Base-by-base conservation (phyloP, 192 early-diverging fungal genomes). In the Nowakowskiella sp. region DNA sequence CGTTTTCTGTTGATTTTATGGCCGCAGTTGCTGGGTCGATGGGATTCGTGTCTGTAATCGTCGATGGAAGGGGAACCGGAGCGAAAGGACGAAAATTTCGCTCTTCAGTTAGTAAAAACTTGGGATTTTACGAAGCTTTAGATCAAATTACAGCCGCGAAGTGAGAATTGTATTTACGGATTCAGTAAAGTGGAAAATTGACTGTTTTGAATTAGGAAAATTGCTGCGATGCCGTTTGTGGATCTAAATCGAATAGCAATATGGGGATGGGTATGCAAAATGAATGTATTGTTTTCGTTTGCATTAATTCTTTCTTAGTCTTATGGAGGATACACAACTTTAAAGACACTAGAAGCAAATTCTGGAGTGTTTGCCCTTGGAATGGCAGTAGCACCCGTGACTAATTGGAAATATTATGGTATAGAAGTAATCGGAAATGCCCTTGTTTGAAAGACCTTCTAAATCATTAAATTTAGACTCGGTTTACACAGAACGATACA, bases 371-470 rank as follows among this genome's bases (percentile, higher is more conserved):
- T 94, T 69, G 70, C 66, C 30, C 72, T 86, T 1, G 93, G 83
- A 9, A 88, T 98, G 77, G 78, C 94, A 3, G 94, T 98, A 1
- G 94, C 94, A 6, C 94, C 94, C 3, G 94, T 98, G 7, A 94
- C 91, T 2, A 86, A 90, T 63, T 98, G 92, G 92, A 71, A 71
- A 48, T 79, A 77, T 31, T 84, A 71, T 43, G 77, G 67, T 71
- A 19, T 24, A 7, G 9, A 8, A 21, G 39, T 19, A 23, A 55
- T 10, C 60, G 57, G 34, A 29, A 52, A 52, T 7, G 51, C n/a
- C 8, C 9, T n/a, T 52, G 31, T 52, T 8, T 51, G 36, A 9
- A 47, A 46, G 36, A 8, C 7, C 39, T 25, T 55, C 9, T 9
- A 57, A 58, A 7, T 51, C 19, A 24, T 49, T 49, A 7, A 13